Evolutionary conservation across 768 basidiomycete genomes (phyloP), one percentile per base, ranked within the genome.

Genomic region (Naganishia vaughanmartiniae): DNA sequence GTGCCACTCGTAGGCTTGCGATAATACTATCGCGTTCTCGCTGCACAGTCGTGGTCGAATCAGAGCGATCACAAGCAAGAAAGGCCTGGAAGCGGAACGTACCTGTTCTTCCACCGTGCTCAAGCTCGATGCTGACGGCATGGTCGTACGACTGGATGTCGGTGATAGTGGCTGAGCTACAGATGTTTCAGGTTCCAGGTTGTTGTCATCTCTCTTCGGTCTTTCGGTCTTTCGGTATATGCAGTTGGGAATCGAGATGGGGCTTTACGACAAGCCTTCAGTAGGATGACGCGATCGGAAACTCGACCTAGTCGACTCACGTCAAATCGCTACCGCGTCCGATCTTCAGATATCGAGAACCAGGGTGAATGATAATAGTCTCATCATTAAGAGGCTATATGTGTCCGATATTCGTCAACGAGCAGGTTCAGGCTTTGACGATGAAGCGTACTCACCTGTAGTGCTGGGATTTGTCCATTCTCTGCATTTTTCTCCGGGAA

Each of bases 61-160:
- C 17, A 60, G 26, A 48, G 6, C 21, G 26, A 15, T 46, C 0
- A 45, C 4, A 60, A 39, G 24, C 11, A 14, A 21, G 5, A 34
- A 31, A 55, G 5, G 31, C 51, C 51, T 24, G 1, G 4, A 19
- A 10, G 48, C 5, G 36, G 9, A 28, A 66, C 63, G 42, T 34
- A 72, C 68, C 71, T 68, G 33, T 82, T 63, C 82, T 73, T n/a
- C 60, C 24, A 45, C 39, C 11, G 60, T 42, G 24, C 36, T 58
- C 57, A 24, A 84, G 78, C 28, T 87, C 84, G 31, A 95, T 85
- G 76, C 92, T 92, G 28, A 85, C 84, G 71, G 90, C 88, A 70
- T 92, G 71, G 73, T 81, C 17, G 51, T 26, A 67, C 71, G 48
- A 56, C 60, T 69, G 55, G 70, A 26, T 39, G 30, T 57, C 36